Percentiles rank a stretch among this genome's conserved stretches.
Evolutionary conservation across 2,329 filamentous ascomycete species (phyloP).

Genomic region (Phoma sp.): DNA sequence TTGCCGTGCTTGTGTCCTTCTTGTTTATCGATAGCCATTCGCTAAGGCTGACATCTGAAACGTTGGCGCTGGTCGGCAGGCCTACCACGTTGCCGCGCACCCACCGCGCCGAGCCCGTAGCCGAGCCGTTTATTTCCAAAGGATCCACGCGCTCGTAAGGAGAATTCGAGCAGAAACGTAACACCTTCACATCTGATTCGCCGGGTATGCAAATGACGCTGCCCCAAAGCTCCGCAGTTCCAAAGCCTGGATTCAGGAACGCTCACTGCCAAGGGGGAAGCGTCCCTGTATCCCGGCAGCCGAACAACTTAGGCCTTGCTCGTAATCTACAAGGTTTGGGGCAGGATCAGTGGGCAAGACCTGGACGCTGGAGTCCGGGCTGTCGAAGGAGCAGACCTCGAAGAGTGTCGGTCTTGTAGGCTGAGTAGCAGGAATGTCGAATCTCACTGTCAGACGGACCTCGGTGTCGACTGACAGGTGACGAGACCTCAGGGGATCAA

Average conservation of each 20-base stretch:
- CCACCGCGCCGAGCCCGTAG: constrained; percentile 17
- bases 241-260: constrained; percentile 19
- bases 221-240: constrained; percentile 15
- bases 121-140: constrained; percentile 15
- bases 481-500: constrained; percentile 4
- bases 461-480: constrained; percentile 4
- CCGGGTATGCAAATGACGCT: constrained; percentile 5
- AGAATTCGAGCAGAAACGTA: constrained; percentile 16
- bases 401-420: background rate
- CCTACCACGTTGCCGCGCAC: constrained; percentile 18
- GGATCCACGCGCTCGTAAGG: constrained; percentile 8
- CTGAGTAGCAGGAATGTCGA: background rate
- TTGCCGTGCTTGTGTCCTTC: constrained; percentile 13
- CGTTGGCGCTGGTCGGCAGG: constrained; percentile 11
- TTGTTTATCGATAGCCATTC: constrained; percentile 17
- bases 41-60: constrained; percentile 17
- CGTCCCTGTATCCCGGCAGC: constrained; percentile 11
- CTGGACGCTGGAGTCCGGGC: background rate
- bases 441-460: background rate
- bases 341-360: constrained; percentile 2
- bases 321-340: constrained; percentile 3
- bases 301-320: constrained; percentile 5
- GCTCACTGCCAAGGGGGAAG: constrained; percentile 1
- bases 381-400: background rate
- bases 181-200: constrained; percentile 12